phyloP scores from a whole-genome alignment of 768 basidiomycete species.

The Psilocybe azurescens region DNA sequence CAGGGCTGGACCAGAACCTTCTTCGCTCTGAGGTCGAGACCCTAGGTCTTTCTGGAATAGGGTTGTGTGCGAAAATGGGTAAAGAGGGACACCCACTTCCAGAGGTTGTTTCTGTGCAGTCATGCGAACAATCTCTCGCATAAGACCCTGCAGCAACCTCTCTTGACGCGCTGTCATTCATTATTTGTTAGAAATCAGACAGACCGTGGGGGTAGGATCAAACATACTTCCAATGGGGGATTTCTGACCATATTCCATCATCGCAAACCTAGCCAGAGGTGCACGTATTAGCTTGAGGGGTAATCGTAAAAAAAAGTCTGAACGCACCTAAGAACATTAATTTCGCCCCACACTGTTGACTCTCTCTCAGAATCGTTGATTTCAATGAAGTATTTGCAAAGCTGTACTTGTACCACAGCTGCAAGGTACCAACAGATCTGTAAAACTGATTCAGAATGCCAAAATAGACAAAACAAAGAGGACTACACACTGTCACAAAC shows the following conservation, averaged over 20 bases:
- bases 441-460: constrained; percentile 14
- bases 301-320: not conserved
- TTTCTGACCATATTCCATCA: constrained; percentile 79
- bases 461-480: constrained; percentile 7
- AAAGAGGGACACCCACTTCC: constrained; percentile 80
- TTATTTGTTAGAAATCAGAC: constrained; percentile 9
- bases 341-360: constrained; percentile 85
- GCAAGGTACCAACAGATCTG: constrained; percentile 94
- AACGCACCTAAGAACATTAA: constrained; percentile 77
- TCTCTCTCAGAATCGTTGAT: constrained; percentile 76
- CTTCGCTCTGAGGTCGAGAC: constrained; percentile 33
- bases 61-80: constrained; percentile 77
- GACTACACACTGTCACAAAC: constrained; percentile 69
- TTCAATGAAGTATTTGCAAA: constrained; percentile 88
- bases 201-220: constrained; percentile 2
- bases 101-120: constrained; percentile 82
- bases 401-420: constrained; percentile 83
- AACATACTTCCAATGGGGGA: constrained; percentile 85
- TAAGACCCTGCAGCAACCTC: constrained; percentile 77
- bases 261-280: constrained; percentile 63
- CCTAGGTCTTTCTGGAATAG: constrained; percentile 59
- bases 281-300: not conserved
- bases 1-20: constrained; percentile 36
- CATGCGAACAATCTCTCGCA: constrained; percentile 85
- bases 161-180: constrained; percentile 74